Evolutionary conservation across 148 eudicot genomes (phyloP).

Genomic region (Limonium bicolor): DNA sequence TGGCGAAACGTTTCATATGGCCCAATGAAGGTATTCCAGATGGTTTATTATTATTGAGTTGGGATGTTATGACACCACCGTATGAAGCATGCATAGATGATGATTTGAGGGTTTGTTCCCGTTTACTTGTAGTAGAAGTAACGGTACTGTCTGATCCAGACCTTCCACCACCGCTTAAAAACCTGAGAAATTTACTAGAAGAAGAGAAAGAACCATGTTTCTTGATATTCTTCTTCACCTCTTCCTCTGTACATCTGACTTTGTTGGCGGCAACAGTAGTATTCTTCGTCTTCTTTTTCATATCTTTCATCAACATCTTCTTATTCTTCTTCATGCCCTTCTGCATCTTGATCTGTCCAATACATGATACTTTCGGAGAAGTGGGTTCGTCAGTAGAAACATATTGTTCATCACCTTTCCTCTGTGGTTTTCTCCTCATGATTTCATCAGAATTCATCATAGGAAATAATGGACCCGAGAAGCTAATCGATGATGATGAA

Average conservation of each 20-base stretch:
- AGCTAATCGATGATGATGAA: not conserved
- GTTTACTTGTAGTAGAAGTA: too few species aligned
- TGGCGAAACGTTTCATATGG: not conserved
- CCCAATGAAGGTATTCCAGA: not conserved
- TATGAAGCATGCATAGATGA: too few species aligned
- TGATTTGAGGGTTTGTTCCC: too few species aligned
- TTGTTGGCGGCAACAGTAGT: too few species aligned
- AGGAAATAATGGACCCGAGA: not conserved
- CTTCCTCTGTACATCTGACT: too few species aligned
- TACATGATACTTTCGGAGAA: conserved; percentile 1
- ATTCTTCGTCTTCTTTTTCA: too few species aligned
- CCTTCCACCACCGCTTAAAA: not conserved
- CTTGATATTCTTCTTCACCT: not conserved
- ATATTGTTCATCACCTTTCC: not conserved
- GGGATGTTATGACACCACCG: too few species aligned
- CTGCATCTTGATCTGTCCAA: not conserved
- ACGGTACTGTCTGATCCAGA: not conserved
- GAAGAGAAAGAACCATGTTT: too few species aligned
- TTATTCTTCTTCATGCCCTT: not conserved
- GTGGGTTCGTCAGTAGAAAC: not conserved
- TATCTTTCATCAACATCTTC: not conserved
- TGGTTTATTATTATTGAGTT: not conserved
- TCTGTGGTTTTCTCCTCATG: not conserved
- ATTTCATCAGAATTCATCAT: not conserved
- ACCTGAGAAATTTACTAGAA: not conserved